These are phyloP conservation scores for Earliella scabrosa DNA, from an alignment of 1,284 basidiomycete genomes.

Conservation along the genomic window DNA sequence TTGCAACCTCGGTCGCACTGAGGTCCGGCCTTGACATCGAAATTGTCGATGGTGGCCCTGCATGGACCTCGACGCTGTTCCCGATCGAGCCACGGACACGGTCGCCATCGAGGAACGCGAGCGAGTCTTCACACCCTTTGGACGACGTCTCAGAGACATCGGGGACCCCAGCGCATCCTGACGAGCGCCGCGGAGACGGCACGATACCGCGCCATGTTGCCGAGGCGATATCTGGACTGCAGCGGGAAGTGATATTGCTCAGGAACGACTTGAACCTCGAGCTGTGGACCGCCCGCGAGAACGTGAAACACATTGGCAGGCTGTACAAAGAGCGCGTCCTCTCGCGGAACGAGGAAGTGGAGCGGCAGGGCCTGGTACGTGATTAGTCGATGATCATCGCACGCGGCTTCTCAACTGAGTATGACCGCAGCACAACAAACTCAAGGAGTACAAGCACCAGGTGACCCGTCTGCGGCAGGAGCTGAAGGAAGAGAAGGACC, in stretches of 20 bases:
- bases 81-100: conserved; percentile 24
- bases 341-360: conserved; percentile 73
- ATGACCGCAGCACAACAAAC: conserved; percentile 66
- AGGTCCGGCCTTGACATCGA: conserved; percentile 69
- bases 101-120: conserved; percentile 26
- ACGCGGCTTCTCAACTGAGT: neutral
- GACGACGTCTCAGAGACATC: conserved; percentile 14
- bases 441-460: conserved; percentile 71
- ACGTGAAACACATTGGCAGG: conserved; percentile 77
- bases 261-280: conserved; percentile 84
- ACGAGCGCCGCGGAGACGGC: conserved; percentile 7
- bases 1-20: conserved; percentile 67
- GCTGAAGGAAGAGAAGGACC: conserved; percentile 65
- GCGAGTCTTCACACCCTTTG: conserved; percentile 14
- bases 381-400: too few relatives aligned
- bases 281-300: conserved; percentile 78
- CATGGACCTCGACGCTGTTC: conserved; percentile 27
- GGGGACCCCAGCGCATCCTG: neutral
- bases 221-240: conserved; percentile 67
- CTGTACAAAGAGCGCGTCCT: conserved; percentile 75
- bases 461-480: conserved; percentile 65
- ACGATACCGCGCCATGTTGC: conserved; percentile 51
- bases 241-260: conserved; percentile 73
- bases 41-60: conserved; percentile 41
- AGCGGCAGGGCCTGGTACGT: conserved; percentile 79